Conservation (phyloP, 2,329 filamentous ascomycete species). For the Furcasterigmium sp. region DNA sequence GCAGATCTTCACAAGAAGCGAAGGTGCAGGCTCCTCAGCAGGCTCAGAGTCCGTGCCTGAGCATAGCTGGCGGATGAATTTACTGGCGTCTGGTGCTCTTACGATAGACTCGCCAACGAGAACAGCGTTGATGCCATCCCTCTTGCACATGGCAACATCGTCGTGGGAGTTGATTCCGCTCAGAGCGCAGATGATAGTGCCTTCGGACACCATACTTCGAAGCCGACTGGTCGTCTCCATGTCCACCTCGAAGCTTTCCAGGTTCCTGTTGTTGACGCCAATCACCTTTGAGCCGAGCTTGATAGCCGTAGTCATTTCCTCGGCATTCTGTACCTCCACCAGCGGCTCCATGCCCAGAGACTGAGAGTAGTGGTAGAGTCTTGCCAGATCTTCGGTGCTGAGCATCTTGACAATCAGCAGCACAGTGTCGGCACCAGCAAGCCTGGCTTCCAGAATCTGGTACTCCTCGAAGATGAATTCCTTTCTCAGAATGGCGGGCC, state of each 20-base stretch:
- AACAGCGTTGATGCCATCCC: constrained; percentile 86
- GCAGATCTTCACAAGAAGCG: constrained; percentile 86
- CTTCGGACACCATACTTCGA: constrained; percentile 78
- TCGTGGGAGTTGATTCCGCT: constrained; percentile 88
- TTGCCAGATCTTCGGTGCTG: constrained; percentile 64
- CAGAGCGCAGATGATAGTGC: constrained; percentile 85
- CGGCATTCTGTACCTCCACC: constrained; percentile 91
- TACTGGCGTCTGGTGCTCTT: constrained; percentile 75
- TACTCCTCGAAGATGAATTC: constrained; percentile 99
- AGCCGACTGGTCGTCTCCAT: constrained; percentile 85
- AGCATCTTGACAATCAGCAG: constrained; percentile 99
- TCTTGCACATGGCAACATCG: constrained; percentile 83
- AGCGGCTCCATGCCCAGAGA: constrained; percentile 95
- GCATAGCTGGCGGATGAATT: constrained; percentile 81
- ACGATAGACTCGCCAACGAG: constrained; percentile 95
- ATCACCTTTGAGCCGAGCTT: constrained; percentile 85
- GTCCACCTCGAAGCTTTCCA: constrained; percentile 96
- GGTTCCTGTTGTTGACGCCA: constrained; percentile 94
- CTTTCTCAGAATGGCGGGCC: constrained; percentile 87
- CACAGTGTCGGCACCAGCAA: constrained; percentile 91
- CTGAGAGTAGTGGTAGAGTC: constrained; percentile 81
- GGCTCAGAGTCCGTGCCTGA: constrained; percentile 42
- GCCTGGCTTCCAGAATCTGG: constrained; percentile 88
- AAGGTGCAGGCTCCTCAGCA: constrained; percentile 28
- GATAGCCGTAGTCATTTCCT: constrained; percentile 87